A percentile compares a stretch with the other conserved stretches of the same genome.
Evolutionary conservation across 495 filamentous ascomycete species (phyloP).

Genomic region (Hyaloscypha bicolor): DNA sequence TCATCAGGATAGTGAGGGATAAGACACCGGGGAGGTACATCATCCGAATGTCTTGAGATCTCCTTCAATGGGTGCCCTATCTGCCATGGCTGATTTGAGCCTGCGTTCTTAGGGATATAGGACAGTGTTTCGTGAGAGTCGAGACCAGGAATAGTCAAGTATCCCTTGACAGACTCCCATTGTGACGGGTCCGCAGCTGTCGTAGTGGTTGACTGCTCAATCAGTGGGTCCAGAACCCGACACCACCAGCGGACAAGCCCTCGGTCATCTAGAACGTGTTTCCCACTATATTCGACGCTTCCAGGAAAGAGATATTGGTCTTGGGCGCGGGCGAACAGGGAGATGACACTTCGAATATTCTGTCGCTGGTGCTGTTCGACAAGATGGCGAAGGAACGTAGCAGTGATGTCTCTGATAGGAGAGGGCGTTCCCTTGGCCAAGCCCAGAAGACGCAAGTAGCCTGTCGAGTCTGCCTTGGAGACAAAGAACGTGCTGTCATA

Average conservation of each 20-base stretch:
- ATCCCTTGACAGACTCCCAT: conserved; percentile 60
- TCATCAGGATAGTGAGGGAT: conserved; percentile 95
- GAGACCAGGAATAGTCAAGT: conserved; percentile 84
- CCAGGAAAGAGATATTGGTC: conserved; percentile 94
- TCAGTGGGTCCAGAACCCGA: conserved; percentile 75
- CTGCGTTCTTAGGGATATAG: conserved; percentile 44
- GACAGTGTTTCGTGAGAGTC: conserved; percentile 74
- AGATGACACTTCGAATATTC: conserved; percentile 76
- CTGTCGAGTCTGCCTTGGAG: conserved; percentile 95
- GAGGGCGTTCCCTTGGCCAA: conserved; percentile 65
- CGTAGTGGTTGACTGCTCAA: conserved; percentile 38
- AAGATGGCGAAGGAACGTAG: conserved; percentile 76
- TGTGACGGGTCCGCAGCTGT: not conserved
- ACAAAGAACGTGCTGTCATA: conserved; percentile 87
- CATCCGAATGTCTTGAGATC: conserved; percentile 60
- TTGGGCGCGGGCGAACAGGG: conserved; percentile 90
- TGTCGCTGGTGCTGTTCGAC: conserved; percentile 64
- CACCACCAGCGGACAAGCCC: conserved; percentile 96
- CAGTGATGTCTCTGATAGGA: conserved; percentile 68
- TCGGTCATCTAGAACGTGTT: conserved; percentile 92
- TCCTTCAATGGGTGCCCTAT: conserved; percentile 56
- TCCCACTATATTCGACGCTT: conserved; percentile 79
- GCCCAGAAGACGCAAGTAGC: conserved; percentile 71
- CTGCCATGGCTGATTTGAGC: conserved; percentile 50
- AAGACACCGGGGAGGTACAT: conserved; percentile 77